A percentile compares a stretch with the other conserved stretches of the same genome.
Conservation (phyloP, 495 filamentous ascomycete species). For the Parathielavia appendiculata region DNA sequence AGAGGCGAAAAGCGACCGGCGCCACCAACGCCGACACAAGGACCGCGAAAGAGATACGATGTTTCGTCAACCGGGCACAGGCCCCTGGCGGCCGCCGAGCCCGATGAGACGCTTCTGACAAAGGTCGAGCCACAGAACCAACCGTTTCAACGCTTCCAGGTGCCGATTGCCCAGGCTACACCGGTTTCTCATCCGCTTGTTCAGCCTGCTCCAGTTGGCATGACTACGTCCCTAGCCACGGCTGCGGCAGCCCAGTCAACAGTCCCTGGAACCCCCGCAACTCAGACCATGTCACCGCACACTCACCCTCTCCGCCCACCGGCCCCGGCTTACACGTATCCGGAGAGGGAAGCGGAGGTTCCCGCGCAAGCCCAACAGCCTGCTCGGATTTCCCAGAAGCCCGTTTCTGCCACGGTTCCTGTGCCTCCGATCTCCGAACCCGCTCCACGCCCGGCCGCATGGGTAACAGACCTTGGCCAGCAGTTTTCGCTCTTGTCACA, state of each 20-base stretch:
- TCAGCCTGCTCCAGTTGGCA: slow-evolving; percentile 19
- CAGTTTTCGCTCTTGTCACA: slow-evolving; percentile 22
- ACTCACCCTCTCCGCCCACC: slow-evolving; percentile 37
- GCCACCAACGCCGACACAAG: slow-evolving; percentile 57
- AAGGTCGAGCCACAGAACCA: slow-evolving; percentile 41
- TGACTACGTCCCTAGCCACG: slow-evolving; percentile 17
- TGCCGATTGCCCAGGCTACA: slow-evolving; percentile 37
- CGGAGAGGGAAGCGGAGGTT: slow-evolving; percentile 31
- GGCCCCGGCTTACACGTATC: slow-evolving; percentile 27
- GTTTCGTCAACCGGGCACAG: slow-evolving; percentile 50
- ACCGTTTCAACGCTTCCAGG: slow-evolving; percentile 39
- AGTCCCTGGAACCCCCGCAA: slow-evolving; percentile 16
- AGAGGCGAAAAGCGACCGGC: slow-evolving; percentile 69
- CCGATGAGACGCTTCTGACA: slow-evolving; percentile 45
- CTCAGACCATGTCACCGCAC: slow-evolving; percentile 39
- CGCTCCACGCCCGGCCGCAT: slow-evolving; percentile 20
- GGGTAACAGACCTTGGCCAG: slow-evolving; percentile 22
- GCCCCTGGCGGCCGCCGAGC: slow-evolving; percentile 52
- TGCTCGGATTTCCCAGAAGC: slow-evolving; percentile 29
- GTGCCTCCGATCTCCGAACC: slow-evolving; percentile 28
- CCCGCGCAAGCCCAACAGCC: slow-evolving; percentile 20
- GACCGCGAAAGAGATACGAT: slow-evolving; percentile 45
- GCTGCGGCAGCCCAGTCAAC: slow-evolving; percentile 14
- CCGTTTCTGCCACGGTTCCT: slow-evolving; percentile 14
- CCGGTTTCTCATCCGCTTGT: slow-evolving; percentile 25